phyloP scores from a whole-genome alignment of 140 eudicot genomes.

The Cichorium intybus region DNA sequence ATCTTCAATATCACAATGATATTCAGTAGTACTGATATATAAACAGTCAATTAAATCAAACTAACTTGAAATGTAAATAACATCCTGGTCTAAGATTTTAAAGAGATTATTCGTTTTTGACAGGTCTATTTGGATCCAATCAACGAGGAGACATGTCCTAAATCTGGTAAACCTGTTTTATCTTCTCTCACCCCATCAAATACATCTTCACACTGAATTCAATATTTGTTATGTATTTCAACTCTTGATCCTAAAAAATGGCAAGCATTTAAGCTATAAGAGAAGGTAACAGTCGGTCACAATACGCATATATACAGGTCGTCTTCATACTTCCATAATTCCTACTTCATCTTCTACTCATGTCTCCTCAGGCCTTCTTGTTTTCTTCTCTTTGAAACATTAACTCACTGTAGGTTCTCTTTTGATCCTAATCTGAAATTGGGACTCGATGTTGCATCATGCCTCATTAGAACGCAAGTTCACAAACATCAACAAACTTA shows the following conservation, averaged over 20 bases:
- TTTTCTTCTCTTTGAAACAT: not conserved
- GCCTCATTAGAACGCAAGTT: conserved; percentile 79
- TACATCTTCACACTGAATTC: not conserved
- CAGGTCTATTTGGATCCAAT: conserved; percentile 71
- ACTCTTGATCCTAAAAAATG: conserved; percentile 86
- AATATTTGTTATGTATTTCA: conserved; percentile 38
- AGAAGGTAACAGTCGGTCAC: conserved; percentile 87
- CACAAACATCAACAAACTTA: not conserved
- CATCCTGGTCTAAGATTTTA: not conserved
- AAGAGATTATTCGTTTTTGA: conserved; percentile 8
- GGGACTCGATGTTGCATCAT: conserved; percentile 96
- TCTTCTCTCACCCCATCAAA: conserved; percentile 7
- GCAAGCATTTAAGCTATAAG: conserved; percentile 85
- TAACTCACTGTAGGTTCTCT: conserved; percentile 53
- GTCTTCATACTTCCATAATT: not conserved
- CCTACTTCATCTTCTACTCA: not conserved
- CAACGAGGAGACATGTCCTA: conserved; percentile 51
- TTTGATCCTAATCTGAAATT: conserved; percentile 80
- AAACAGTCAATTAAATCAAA: not conserved
- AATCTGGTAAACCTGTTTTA: conserved; percentile 48
- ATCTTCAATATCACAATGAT: not conserved
- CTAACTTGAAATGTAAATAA: not conserved
- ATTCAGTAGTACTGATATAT: not conserved
- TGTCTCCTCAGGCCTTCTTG: not conserved
- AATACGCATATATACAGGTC: conserved; percentile 90